Evolutionary conservation across 352 stramenopile genomes (phyloP), one percentile per base, ranked within the genome.

Genomic region (Phytophthora aleatoria): DNA sequence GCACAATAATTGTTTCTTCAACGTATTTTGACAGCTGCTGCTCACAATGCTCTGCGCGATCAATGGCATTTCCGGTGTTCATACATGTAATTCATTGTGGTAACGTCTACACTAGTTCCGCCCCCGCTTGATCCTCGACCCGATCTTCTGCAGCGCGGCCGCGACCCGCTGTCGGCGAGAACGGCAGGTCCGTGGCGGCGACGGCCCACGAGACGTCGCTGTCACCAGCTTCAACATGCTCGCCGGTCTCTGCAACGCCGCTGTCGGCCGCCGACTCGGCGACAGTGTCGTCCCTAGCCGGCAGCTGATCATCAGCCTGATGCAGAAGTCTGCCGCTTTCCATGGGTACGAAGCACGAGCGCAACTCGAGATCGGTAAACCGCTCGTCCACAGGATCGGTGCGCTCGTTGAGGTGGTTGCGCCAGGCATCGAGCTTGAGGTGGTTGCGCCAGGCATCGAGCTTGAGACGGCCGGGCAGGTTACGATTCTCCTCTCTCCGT

Each of bases 271-370:
- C 20, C 20, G 20, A 20, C 20, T 20, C 20, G 20, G 20, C 20
- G 20, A 20, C 20, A 20, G 20, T 20, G 20, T 20, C 11, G 43
- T 11, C 36, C 26, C 27, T 45, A 30, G 9, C 56, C 41, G 27
- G 30, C 59, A 45, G 61, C 60, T 57, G 59, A 20, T 20, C 20
- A 20, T 20, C 20, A 20, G 20, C 20, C 20, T 20, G 20, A 24
- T n/a, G 16, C 27, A 16, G 50, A 53, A 15, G 50, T 55, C 60
- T 42, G 38, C n/a, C 45, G 20, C 43, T 58, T 24, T 48, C 3
- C 64, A 71, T 71, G 43, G 64, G 58, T 48, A 71, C 58, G 57
- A 71, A 71, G 50, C 64, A 68, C 33, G 64, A 71, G 15, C 45
- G 64, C 51, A 68, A n/a, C 57, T 71, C 64, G 28, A 71, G 50